A percentile compares a stretch with the other conserved stretches of the same genome.
phyloP scores from a whole-genome alignment of 805 yeast species.

The Pichia manshurica region DNA sequence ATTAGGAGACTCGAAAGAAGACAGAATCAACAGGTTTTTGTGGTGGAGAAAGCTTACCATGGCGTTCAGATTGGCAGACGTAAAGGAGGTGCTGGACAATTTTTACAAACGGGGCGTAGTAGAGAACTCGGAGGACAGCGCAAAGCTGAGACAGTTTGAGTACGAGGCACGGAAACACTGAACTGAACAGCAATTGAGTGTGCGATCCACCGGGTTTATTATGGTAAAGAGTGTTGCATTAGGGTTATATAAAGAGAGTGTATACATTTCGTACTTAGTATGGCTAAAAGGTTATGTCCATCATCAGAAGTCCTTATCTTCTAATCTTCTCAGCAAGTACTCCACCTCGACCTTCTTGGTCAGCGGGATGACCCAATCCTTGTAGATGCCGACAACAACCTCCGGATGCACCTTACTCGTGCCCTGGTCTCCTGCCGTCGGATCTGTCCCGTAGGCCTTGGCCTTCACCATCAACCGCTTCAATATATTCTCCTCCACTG shows the following conservation, averaged over 20 bases:
- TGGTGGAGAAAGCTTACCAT: constrained; percentile 41
- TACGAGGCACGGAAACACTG: too few relatives aligned
- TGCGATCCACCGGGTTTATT: too few relatives aligned
- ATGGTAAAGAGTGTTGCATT: too few relatives aligned
- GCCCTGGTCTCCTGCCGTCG: constrained; percentile 62
- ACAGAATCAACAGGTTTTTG: constrained; percentile 50
- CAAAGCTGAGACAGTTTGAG: constrained; percentile 3
- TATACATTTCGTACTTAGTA: too few relatives aligned
- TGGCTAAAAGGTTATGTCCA: too few relatives aligned
- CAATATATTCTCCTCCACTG: constrained; percentile 80
- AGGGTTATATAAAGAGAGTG: too few relatives aligned
- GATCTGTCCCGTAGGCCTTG: constrained; percentile 82
- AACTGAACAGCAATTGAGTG: too few relatives aligned
- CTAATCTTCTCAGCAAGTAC: constrained; percentile 77
- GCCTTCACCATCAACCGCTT: constrained; percentile 77
- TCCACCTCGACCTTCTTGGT: constrained; percentile 95
- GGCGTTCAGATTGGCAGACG: constrained; percentile 24
- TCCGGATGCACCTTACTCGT: constrained; percentile 79
- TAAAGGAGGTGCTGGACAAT: constrained; percentile 19
- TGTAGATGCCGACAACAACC: constrained; percentile 73
- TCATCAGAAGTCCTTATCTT: constrained; percentile 37
- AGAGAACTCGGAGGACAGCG: background rate
- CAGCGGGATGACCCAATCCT: constrained; percentile 84
- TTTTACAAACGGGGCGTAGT: constrained; percentile 17
- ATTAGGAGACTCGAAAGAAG: constrained; percentile 41